Conservation (phyloP, 2,329 filamentous ascomycete species). For the Cadophora sp. region DNA sequence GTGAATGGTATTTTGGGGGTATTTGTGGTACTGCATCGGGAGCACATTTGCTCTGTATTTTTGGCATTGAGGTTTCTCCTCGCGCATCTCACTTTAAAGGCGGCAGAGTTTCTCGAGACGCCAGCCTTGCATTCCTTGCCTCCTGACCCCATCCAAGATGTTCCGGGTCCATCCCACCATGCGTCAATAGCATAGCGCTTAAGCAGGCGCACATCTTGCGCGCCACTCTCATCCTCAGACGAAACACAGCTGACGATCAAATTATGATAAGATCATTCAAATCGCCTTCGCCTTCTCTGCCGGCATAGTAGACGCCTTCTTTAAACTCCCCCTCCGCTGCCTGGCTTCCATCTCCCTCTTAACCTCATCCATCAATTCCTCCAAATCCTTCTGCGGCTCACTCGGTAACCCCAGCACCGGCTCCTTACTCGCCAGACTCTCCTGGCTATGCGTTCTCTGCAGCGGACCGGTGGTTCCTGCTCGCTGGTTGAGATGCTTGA, state of each 20-base stretch:
- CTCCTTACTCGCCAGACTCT: constrained; percentile 60
- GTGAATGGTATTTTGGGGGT: neutral
- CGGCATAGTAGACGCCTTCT: constrained; percentile 25
- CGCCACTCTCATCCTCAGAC: neutral
- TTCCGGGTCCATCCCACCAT: neutral
- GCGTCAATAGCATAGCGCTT: constrained; percentile 4
- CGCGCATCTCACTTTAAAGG: neutral
- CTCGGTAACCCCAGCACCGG: constrained; percentile 80
- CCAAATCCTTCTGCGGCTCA: constrained; percentile 77
- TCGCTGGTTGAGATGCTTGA: constrained; percentile 64
- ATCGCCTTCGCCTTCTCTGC: constrained; percentile 23
- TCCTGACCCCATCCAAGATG: neutral
- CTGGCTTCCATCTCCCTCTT: constrained; percentile 54
- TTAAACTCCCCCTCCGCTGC: constrained; percentile 33
- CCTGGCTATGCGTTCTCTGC: constrained; percentile 59
- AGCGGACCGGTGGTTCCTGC: constrained; percentile 51
- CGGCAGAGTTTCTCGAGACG: neutral
- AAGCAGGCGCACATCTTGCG: neutral
- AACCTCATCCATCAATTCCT: constrained; percentile 60
- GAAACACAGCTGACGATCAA: neutral
- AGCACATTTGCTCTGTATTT: neutral
- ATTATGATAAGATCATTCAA: neutral
- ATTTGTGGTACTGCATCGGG: neutral
- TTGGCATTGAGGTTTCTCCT: neutral
- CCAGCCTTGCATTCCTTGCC: neutral